Conservation (phyloP, 164 flowering plant species). For the Sedum album region DNA sequence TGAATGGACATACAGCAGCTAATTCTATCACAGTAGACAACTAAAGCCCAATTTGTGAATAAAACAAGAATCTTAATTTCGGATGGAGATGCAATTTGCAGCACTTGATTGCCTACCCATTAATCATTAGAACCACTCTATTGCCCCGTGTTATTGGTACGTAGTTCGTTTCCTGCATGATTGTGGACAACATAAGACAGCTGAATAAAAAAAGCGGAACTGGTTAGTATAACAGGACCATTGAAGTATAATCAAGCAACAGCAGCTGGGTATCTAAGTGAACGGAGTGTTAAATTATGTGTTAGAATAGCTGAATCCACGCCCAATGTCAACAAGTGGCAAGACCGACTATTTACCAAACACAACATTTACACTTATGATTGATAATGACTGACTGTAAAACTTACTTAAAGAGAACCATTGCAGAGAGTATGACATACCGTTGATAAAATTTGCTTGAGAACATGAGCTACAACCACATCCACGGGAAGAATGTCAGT, state of each 20-base stretch:
- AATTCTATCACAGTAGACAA: not conserved
- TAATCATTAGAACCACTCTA: conserved; percentile 79
- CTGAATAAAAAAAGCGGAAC: not conserved
- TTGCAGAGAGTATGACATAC: conserved; percentile 22
- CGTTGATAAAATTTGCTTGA: conserved; percentile 65
- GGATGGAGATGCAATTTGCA: not conserved
- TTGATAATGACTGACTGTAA: not conserved
- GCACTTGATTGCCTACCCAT: conserved; percentile 51
- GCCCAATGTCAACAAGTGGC: not conserved
- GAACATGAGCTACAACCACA: conserved; percentile 75
- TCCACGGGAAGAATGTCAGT: conserved; percentile 77
- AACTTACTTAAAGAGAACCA: not conserved
- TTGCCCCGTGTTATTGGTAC: conserved; percentile 81
- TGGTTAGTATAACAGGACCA: not conserved
- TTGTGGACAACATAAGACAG: not conserved
- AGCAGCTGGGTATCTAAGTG: not conserved
- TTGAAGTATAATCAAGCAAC: not conserved
- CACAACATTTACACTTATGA: not conserved
- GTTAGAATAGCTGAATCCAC: not conserved
- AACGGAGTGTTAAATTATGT: not conserved
- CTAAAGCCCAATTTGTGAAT: not conserved
- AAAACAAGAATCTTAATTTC: not conserved
- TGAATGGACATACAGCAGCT: not conserved
- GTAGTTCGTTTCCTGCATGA: conserved; percentile 73
- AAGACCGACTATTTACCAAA: not conserved